Evolutionary conservation across 805 yeast species (phyloP).

Genomic region (Starmerella etchellsii): DNA sequence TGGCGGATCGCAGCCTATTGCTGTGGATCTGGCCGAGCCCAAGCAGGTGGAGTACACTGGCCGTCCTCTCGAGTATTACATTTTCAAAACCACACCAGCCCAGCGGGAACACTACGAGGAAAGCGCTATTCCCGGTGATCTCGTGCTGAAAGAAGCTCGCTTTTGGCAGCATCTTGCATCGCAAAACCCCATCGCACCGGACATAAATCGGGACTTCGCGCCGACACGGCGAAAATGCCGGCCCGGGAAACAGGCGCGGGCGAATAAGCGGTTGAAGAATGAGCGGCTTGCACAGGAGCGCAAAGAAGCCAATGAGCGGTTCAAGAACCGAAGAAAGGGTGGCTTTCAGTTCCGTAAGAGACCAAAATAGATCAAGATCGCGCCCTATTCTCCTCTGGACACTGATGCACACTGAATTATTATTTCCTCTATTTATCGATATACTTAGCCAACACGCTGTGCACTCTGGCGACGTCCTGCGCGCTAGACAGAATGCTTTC

Average conservation of each 20-base stretch:
- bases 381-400: neutral
- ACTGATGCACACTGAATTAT: neutral
- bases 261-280: conserved; percentile 2
- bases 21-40: conserved; percentile 6
- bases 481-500: conserved; percentile 11
- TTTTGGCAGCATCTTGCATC: conserved; percentile 7
- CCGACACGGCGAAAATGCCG: conserved; percentile 13
- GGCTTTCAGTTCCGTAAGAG: neutral
- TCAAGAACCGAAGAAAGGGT: neutral
- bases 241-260: conserved; percentile 20
- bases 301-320: conserved; percentile 5
- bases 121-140: conserved; percentile 16
- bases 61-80: conserved; percentile 16
- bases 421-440: conserved; percentile 1
- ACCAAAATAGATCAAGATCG: too few relatives aligned
- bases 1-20: conserved; percentile 11
- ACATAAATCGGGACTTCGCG: conserved; percentile 15
- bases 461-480: conserved; percentile 8
- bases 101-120: neutral
- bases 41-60: conserved; percentile 2
- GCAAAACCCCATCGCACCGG: conserved; percentile 14
- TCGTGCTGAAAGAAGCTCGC: conserved; percentile 8
- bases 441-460: conserved; percentile 11
- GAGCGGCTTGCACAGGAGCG: conserved; percentile 4
- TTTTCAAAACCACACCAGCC: conserved; percentile 2